Evolutionary conservation across 148 eudicot species (phyloP).

Genomic region (Camellia sinensis): DNA sequence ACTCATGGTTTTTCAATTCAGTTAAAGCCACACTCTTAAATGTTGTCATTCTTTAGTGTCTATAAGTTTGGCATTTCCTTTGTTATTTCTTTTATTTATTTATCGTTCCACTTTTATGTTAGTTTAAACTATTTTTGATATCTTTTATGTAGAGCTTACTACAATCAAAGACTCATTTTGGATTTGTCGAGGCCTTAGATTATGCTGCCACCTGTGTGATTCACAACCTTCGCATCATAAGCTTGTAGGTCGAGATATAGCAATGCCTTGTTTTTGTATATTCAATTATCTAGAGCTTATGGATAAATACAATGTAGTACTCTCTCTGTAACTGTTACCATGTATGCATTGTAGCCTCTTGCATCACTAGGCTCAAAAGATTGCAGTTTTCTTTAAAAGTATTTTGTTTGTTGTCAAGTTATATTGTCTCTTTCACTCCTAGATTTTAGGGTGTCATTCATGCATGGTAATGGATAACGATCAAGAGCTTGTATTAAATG

Average conservation of each 20-base stretch:
- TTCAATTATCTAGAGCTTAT: not conserved
- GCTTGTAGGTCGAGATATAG: conserved; percentile 1
- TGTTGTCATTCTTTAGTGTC: conserved; percentile 2
- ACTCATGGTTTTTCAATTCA: not conserved
- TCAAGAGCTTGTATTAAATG: not conserved
- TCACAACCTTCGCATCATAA: conserved; percentile 1
- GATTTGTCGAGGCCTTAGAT: not conserved
- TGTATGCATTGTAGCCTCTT: not conserved
- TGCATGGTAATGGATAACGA: not conserved
- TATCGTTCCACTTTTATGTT: not conserved
- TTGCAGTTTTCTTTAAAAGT: not conserved
- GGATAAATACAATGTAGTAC: not conserved
- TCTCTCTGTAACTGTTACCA: not conserved
- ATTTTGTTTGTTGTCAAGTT: not conserved
- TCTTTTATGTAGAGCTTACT: not conserved
- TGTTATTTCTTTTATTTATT: not conserved
- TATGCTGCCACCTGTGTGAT: conserved; percentile 2
- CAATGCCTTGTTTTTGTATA: not conserved
- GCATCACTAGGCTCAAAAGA: not conserved
- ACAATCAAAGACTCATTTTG: conserved; percentile 1
- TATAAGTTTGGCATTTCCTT: not conserved
- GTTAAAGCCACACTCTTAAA: not conserved
- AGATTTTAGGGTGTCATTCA: not conserved
- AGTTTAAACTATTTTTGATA: not conserved
- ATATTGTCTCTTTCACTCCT: not conserved